A percentile compares a stretch with the other conserved stretches of the same genome.
Evolutionary conservation across 1,284 basidiomycete genomes (phyloP).

Genomic region (Mycena citricolor): DNA sequence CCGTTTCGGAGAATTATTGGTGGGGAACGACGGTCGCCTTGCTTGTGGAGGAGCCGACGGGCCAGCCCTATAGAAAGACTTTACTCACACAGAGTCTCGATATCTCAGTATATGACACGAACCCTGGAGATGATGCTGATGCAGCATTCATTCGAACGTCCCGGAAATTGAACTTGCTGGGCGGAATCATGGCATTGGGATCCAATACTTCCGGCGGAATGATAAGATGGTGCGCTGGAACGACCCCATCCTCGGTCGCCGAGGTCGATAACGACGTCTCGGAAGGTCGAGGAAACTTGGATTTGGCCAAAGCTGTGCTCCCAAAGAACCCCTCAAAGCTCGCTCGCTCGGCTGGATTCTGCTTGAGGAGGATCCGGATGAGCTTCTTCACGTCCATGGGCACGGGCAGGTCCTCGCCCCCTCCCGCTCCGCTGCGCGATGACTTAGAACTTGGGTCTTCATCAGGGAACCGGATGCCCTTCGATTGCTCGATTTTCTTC

Average conservation of each 20-base stretch:
- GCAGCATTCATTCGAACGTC: conserved; percentile 34
- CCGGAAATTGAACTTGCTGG: conserved; percentile 74
- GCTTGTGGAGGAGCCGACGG: conserved; percentile 21
- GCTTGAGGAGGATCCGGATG: conserved; percentile 81
- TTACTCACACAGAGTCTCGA: too few relatives aligned
- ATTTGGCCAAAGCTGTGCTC: conserved; percentile 78
- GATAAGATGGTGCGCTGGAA: conserved; percentile 64
- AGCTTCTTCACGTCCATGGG: conserved; percentile 86
- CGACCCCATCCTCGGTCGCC: conserved; percentile 27
- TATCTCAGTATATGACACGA: too few relatives aligned
- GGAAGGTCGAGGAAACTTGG: conserved; percentile 63
- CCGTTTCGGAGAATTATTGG: conserved; percentile 22
- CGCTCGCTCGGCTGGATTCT: conserved; percentile 82
- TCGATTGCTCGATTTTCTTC: conserved; percentile 86
- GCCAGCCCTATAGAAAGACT: conserved; percentile 12
- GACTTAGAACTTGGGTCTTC: conserved; percentile 58
- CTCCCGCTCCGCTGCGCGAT: conserved; percentile 35
- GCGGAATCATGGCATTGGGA: conserved; percentile 74
- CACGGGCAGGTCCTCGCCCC: conserved; percentile 57
- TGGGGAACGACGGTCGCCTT: conserved; percentile 20
- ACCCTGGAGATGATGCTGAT: too few relatives aligned
- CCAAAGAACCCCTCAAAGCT: conserved; percentile 93
- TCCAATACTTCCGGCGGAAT: conserved; percentile 77
- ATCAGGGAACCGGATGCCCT: conserved; percentile 91
- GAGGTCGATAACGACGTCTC: conserved; percentile 28